Conservation (phyloP, 148 eudicot genomes). For the Camellia sinensis region DNA sequence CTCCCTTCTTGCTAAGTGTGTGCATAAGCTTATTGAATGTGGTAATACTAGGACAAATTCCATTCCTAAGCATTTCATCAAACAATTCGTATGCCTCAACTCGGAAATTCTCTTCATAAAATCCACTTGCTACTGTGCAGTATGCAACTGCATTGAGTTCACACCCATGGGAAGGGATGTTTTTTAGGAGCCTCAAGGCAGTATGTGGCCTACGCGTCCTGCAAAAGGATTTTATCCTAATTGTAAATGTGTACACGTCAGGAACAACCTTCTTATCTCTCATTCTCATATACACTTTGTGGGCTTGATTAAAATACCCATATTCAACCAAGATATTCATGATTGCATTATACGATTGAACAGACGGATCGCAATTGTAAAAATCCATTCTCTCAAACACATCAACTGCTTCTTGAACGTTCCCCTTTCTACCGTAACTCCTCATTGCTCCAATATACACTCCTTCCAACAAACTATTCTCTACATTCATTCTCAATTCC, state of each 20-base stretch:
- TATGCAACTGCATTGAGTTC: conserved; percentile 77
- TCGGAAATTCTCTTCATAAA: conserved; percentile 52
- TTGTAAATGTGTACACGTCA: conserved; percentile 77
- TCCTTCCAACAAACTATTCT: conserved; percentile 63
- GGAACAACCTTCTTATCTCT: conserved; percentile 64
- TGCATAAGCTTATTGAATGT: conserved; percentile 90
- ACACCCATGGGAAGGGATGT: conserved; percentile 67
- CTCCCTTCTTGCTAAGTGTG: conserved; percentile 61
- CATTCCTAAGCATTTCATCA: conserved; percentile 75
- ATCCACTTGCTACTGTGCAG: conserved; percentile 79
- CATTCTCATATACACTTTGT: conserved; percentile 87
- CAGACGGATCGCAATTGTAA: conserved; percentile 67
- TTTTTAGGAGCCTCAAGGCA: conserved; percentile 78
- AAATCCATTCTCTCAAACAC: conserved; percentile 98
- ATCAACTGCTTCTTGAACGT: conserved; percentile 77
- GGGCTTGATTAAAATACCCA: conserved; percentile 74
- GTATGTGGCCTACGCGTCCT: conserved; percentile 66
- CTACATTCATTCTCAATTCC: conserved; percentile 64
- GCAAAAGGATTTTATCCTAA: conserved; percentile 91
- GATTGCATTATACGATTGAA: conserved; percentile 63
- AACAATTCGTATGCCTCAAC: conserved; percentile 69
- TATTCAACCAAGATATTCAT: conserved; percentile 86
- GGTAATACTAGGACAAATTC: conserved; percentile 51
- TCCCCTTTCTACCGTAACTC: conserved; percentile 72
- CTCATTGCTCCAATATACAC: conserved; percentile 82